Base-by-base conservation (phyloP, 495 filamentous ascomycete genomes). In the Aspergillus olivimuriae region DNA sequence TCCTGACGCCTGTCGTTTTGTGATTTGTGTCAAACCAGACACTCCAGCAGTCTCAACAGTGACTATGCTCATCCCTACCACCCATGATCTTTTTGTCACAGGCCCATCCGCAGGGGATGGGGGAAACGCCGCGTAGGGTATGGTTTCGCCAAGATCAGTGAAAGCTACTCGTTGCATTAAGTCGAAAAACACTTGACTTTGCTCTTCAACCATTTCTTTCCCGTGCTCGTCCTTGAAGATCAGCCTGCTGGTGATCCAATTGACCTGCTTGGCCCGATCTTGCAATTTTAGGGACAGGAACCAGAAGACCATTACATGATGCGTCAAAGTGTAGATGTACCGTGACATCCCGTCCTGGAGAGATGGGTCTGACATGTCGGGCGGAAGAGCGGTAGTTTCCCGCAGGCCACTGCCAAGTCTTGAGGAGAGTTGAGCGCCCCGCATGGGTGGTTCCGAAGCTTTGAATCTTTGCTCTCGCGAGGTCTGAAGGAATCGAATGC, bases 251-350 rank as follows among this genome's bases (percentile, higher is more conserved):
- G 86, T 83, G 48, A 97, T 95, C 88, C 88, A 96, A 34, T 80
- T 78, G 34, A 94, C 86, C 46, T 94, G 84, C 47, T 80, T 87
- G 14, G 80, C 75, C 20, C 94, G 82, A 49, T 96, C 89, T 31
- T 81, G 72, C 23, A 95, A 74, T 58, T 85, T 89, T 46, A 97
- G 59, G 5, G 87, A 84, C 40, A 97, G 68, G 60, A 95, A 97
- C 94, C 94, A 99, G 53, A 94, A 95, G 2, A 87, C 86, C 51
- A 97, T 88, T 52, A 94, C 89, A 61, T 97, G 89, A 58, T 95
- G 94, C 4, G 92, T 90, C 18, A 96, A 69, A 1, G 87, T 83
- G 57, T 89, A 89, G 21, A 97, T 87, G 58, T 99, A 99, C 58
- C 89, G 87, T 14, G 67, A 68, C 57, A 71, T 67, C 10, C 55